Base-by-base conservation (phyloP, 2,329 filamentous ascomycete genomes). In the Xenosphaeropsis pyriputrescens region DNA sequence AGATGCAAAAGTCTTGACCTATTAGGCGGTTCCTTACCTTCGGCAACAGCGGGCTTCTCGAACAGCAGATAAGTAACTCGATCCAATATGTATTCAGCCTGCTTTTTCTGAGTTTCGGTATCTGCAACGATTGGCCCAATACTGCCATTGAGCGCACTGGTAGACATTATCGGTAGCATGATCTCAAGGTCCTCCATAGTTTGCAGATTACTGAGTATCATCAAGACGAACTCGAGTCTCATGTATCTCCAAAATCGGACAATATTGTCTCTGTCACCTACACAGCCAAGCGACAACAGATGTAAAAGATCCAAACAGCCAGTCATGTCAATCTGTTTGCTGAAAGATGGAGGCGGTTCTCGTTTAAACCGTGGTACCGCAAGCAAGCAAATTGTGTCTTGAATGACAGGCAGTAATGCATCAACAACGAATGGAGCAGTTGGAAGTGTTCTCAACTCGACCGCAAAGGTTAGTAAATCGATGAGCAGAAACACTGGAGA, bases 191-290 rank as follows among this genome's bases (percentile, higher is more conserved):
- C 75, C 2, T 63, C 55, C 1, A 74, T 59, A 1, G 71, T 70
- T 42, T 86, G 80, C 39, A 75, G 76, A 19, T 72, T 71, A 41
- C 72, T 76, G 1, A 89, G 64, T 47, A 84, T 69, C 39, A 82
- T 62, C 11, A 83, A 58, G 8, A 80, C 68, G 44, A 81, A 76
- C 33, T 81, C 72, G 17, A 75, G 68, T 3, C 77, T 70, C 42
- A 86, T 72, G 29, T 65, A 58, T 42, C 64, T 68, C 84, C 84
- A 91, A 48, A 86, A 82, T 8, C 50, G 54, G 13, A 51, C 41
- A 17, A 53, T 55, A 30, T 54, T 32, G 29, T 50, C 41, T 12
- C 29, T 63, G 31, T 57, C 44, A 5, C 50, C 52, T 6, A 62
- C 61, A 45, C 78, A 81, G 22, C 70, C 74, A 7, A 75, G 62